phyloP scores from a whole-genome alignment of 371 early-diverging fungal species.

The Dichotomocladium elegans region DNA sequence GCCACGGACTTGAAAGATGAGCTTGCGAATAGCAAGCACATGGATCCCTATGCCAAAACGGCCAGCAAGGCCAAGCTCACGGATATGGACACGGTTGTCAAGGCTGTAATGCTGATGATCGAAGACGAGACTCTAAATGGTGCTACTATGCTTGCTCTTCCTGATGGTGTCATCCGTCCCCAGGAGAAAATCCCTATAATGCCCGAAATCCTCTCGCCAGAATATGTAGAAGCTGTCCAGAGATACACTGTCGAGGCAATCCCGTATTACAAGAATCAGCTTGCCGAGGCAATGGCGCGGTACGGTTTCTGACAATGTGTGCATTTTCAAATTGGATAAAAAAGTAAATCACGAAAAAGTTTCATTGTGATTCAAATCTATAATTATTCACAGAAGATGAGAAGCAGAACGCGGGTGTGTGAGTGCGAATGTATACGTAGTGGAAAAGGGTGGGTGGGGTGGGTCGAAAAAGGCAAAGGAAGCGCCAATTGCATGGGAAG shows the following conservation, averaged over 20 bases:
- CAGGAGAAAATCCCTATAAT: background rate
- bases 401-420: no score
- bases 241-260: background rate
- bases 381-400: no score
- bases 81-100: slow-evolving; percentile 41
- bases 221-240: background rate
- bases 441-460: no score
- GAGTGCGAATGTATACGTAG: no score
- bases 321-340: background rate
- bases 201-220: background rate
- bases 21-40: background rate
- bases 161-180: slow-evolving; percentile 5
- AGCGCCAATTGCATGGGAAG: no score
- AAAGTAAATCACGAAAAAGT: background rate
- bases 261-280: slow-evolving; percentile 2
- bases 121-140: slow-evolving; percentile 40
- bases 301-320: slow-evolving; percentile 1
- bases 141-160: slow-evolving; percentile 15
- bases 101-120: slow-evolving; percentile 43
- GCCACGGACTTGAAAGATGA: background rate
- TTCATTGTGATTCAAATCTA: no score
- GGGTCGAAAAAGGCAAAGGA: no score
- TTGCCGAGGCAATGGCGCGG: slow-evolving; percentile 9
- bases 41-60: background rate
- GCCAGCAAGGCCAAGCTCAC: slow-evolving; percentile 5